phyloP scores from a whole-genome alignment of 139 green algal species.

The Protoeuglena noctilucae region DNA sequence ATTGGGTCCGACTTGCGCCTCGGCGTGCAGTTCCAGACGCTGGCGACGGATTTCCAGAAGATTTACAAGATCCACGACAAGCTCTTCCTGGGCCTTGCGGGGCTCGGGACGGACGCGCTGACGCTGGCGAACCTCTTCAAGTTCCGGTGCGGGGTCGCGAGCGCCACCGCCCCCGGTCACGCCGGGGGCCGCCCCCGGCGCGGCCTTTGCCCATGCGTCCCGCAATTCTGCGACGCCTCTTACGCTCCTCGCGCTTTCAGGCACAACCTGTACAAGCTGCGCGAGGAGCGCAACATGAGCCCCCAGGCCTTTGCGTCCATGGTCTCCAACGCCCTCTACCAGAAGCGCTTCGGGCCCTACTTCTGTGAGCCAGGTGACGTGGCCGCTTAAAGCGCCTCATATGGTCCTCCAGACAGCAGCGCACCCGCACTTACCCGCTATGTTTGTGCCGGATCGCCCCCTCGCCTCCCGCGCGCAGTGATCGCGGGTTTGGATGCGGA shows the following conservation, averaged over 20 bases:
- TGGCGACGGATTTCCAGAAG: constrained; percentile 89
- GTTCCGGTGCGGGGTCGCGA: not conserved
- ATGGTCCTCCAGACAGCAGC: too few species aligned
- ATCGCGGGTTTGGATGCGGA: constrained; percentile 85
- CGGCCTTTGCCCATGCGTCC: not conserved
- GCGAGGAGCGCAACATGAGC: constrained; percentile 92
- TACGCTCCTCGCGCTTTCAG: constrained; percentile 59
- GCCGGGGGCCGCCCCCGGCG: not conserved
- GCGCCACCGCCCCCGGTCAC: not conserved
- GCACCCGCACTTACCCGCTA: too few species aligned
- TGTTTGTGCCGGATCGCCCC: too few species aligned
- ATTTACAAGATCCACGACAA: constrained; percentile 85
- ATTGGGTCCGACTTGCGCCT: constrained; percentile 92
- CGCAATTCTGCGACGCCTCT: too few species aligned
- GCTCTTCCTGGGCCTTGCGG: constrained; percentile 80
- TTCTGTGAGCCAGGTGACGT: constrained; percentile 82
- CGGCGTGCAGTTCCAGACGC: constrained; percentile 90
- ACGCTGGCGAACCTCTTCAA: constrained; percentile 43
- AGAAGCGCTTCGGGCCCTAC: constrained; percentile 75
- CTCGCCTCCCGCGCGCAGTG: too few species aligned
- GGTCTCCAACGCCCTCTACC: constrained; percentile 84
- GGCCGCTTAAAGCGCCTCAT: too few species aligned
- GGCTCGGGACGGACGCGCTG: constrained; percentile 78
- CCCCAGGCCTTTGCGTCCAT: constrained; percentile 80
- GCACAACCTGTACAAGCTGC: constrained; percentile 95